Evolutionary conservation across 2,329 filamentous ascomycete species (phyloP).

Genomic region (Clarireedia homoeocarpa): DNA sequence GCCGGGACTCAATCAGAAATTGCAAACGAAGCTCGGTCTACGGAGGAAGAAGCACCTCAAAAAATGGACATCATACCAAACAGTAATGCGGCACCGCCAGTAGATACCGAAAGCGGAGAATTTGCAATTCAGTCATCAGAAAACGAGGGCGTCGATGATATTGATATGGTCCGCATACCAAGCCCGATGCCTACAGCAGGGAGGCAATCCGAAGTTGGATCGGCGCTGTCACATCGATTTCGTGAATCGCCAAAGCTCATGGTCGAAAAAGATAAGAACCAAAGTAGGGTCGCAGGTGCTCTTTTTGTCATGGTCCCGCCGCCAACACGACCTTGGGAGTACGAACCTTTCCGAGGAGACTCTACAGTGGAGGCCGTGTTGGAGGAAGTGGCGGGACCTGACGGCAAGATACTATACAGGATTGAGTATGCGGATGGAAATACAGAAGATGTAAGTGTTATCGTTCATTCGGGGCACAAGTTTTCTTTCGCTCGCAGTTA

Average conservation of each 20-base stretch:
- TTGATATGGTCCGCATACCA: slow-evolving; percentile 13
- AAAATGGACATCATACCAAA: neutral
- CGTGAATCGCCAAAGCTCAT: slow-evolving; percentile 14
- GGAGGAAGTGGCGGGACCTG: slow-evolving; percentile 16
- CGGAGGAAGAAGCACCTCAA: no score
- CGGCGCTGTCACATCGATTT: slow-evolving; percentile 20
- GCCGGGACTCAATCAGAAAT: no score
- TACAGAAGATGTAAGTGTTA: slow-evolving; percentile 26
- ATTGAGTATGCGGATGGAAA: slow-evolving; percentile 29
- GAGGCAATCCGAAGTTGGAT: slow-evolving; percentile 14
- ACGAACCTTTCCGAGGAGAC: slow-evolving; percentile 21
- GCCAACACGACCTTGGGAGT: slow-evolving; percentile 25
- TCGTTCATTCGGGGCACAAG: neutral
- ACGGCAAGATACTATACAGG: slow-evolving; percentile 21
- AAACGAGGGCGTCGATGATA: slow-evolving; percentile 10
- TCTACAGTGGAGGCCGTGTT: slow-evolving; percentile 27
- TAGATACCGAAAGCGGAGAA: neutral
- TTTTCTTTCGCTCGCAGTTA: neutral
- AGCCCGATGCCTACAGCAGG: slow-evolving; percentile 1
- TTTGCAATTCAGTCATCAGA: neutral
- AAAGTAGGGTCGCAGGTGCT: slow-evolving; percentile 9
- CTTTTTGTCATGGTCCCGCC: slow-evolving; percentile 22
- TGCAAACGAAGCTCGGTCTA: no score
- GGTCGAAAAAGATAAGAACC: neutral
- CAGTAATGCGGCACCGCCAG: neutral